phyloP scores from a whole-genome alignment of 345 rosid genomes.

The Anastatica hierochuntica region DNA sequence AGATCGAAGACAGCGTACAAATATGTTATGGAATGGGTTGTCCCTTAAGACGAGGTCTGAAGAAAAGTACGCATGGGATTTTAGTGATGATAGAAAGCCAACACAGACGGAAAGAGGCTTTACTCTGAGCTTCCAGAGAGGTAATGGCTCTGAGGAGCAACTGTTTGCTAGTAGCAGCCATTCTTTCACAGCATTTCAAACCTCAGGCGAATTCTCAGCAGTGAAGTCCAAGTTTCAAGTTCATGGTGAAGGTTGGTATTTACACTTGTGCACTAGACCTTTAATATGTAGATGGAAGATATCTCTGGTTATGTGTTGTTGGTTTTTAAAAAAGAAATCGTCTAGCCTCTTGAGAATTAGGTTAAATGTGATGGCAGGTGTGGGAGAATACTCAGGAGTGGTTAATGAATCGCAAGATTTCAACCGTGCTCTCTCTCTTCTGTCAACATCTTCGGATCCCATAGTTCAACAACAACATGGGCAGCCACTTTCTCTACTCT shows the following conservation, averaged over 20 bases:
- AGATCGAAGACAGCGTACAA: slow-evolving; percentile 60
- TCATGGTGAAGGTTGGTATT: slow-evolving; percentile 9
- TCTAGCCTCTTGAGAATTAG: too few relatives aligned
- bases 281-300: too few relatives aligned
- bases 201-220: slow-evolving; percentile 30
- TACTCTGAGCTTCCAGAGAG: slow-evolving; percentile 33
- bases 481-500: slow-evolving; percentile 17
- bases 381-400: slow-evolving; percentile 41
- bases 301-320: too few relatives aligned
- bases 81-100: slow-evolving; percentile 35
- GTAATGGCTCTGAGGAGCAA: slow-evolving; percentile 32
- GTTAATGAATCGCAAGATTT: slow-evolving; percentile 52
- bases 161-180: slow-evolving; percentile 29
- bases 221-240: slow-evolving; percentile 15
- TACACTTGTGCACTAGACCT: not conserved
- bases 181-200: slow-evolving; percentile 20
- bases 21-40: slow-evolving; percentile 37
- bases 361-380: slow-evolving; percentile 31
- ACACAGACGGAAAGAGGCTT: slow-evolving; percentile 36
- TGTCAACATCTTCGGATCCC: slow-evolving; percentile 67
- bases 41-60: slow-evolving; percentile 35
- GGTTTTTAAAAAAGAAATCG: too few relatives aligned
- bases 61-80: slow-evolving; percentile 33
- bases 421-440: slow-evolving; percentile 99
- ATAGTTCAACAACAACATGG: slow-evolving; percentile 17